Evolutionary conservation across 192 early-diverging fungal species (phyloP).

Genomic region (Mortierella antarctica): DNA sequence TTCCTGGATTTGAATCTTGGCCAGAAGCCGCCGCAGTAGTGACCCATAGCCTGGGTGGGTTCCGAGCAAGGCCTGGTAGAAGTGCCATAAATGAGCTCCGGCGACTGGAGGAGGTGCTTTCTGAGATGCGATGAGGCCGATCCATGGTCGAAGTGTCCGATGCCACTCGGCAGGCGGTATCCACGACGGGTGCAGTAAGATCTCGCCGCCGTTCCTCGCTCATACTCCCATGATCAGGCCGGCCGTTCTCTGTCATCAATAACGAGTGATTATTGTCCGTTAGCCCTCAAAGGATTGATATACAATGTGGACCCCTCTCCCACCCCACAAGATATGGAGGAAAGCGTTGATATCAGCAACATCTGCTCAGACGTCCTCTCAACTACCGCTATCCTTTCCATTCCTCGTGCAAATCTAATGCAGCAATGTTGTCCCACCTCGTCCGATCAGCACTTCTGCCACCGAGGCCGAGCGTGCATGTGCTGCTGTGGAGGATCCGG

Average conservation of each 20-base stretch:
- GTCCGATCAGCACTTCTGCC: neutral
- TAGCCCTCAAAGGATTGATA: too few relatives aligned
- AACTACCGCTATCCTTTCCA: too few relatives aligned
- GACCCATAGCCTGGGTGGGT: neutral
- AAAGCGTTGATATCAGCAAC: neutral
- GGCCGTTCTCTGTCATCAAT: too few relatives aligned
- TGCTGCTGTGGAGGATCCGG: neutral
- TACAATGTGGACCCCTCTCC: too few relatives aligned
- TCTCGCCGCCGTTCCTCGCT: too few relatives aligned
- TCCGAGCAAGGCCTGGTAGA: neutral
- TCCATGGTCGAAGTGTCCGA: too few relatives aligned
- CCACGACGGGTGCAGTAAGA: too few relatives aligned
- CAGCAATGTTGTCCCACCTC: too few relatives aligned
- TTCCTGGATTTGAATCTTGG: neutral
- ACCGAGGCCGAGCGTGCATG: neutral
- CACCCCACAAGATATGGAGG: neutral
- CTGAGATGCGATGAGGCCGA: neutral
- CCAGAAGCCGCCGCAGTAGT: neutral
- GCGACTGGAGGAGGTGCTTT: neutral
- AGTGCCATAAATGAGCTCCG: neutral
- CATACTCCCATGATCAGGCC: too few relatives aligned
- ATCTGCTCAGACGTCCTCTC: neutral
- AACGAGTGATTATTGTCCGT: too few relatives aligned
- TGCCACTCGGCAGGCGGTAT: too few relatives aligned
- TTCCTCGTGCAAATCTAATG: too few relatives aligned